Conservation (phyloP, 2,329 filamentous ascomycete genomes). For the Neocucurbitaria cava region DNA sequence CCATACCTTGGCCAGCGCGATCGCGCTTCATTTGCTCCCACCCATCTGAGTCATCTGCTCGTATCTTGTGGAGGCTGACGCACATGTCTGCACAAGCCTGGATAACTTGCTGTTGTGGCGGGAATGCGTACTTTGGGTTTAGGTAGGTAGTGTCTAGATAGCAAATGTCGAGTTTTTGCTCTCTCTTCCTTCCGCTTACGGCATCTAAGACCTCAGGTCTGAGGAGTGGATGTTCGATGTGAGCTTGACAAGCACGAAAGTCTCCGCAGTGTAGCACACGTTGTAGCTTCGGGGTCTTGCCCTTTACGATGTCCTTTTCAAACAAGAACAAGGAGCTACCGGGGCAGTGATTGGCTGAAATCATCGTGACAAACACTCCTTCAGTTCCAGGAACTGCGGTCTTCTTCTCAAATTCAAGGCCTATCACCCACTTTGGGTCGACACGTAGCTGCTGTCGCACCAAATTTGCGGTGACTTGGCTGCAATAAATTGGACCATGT, state of each 20-base stretch:
- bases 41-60: constrained; percentile 62
- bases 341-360: constrained; percentile 94
- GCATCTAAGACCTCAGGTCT: constrained; percentile 76
- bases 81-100: constrained; percentile 87
- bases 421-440: constrained; percentile 82
- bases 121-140: constrained; percentile 94
- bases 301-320: constrained; percentile 74
- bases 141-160: constrained; percentile 98
- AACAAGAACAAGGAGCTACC: constrained; percentile 94
- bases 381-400: constrained; percentile 81
- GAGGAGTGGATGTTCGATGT: constrained; percentile 82
- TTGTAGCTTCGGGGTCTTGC: constrained; percentile 67
- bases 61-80: constrained; percentile 74
- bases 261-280: constrained; percentile 94
- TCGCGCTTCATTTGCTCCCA: constrained; percentile 65
- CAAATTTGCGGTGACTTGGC: constrained; percentile 86
- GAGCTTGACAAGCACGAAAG: constrained; percentile 86
- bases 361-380: constrained; percentile 89
- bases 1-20: constrained; percentile 65
- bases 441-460: constrained; percentile 86
- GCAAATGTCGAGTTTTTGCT: constrained; percentile 92
- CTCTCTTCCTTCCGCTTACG: constrained; percentile 71
- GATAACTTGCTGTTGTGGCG: constrained; percentile 86
- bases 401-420: constrained; percentile 82
- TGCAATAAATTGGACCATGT: constrained; percentile 97